These are phyloP conservation scores for Pisolithus albus DNA, from an alignment of 768 basidiomycete genomes.

Conservation along the genomic window DNA sequence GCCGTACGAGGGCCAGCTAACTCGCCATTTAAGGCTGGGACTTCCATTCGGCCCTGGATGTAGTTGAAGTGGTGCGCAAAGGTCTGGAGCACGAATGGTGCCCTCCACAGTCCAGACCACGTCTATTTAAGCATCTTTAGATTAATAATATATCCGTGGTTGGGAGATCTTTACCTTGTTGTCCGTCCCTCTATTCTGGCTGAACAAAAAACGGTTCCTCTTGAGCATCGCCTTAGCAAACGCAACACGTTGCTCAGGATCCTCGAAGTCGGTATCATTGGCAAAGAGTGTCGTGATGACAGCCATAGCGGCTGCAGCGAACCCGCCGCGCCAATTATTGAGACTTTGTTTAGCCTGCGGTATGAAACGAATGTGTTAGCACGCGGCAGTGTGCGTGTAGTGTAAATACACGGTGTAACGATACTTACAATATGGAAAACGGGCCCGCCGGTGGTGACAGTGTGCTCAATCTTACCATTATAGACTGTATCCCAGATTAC, in stretches of 20 bases:
- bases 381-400: background rate
- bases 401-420: too few species aligned
- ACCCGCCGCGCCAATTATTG: conserved; percentile 1
- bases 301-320: background rate
- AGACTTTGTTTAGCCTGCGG: conserved; percentile 4
- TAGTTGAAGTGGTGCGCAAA: too few species aligned
- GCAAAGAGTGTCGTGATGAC: conserved; percentile 1
- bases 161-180: background rate
- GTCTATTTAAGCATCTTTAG: too few species aligned
- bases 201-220: conserved; percentile 4
- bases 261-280: background rate
- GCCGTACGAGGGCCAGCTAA: too few species aligned
- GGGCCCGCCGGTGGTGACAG: background rate
- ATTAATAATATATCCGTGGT: too few species aligned
- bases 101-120: too few species aligned
- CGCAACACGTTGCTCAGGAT: background rate
- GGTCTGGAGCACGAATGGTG: too few species aligned
- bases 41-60: too few species aligned
- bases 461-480: conserved; percentile 2
- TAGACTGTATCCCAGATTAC: conserved; percentile 5
- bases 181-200: conserved; percentile 3
- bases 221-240: conserved; percentile 3
- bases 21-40: too few species aligned
- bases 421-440: conserved; percentile 1
- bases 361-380: too few species aligned